Percentiles rank a stretch among this genome's conserved stretches.
Evolutionary conservation across 768 basidiomycete genomes (phyloP).

Genomic region (Tricholoma matsutake): DNA sequence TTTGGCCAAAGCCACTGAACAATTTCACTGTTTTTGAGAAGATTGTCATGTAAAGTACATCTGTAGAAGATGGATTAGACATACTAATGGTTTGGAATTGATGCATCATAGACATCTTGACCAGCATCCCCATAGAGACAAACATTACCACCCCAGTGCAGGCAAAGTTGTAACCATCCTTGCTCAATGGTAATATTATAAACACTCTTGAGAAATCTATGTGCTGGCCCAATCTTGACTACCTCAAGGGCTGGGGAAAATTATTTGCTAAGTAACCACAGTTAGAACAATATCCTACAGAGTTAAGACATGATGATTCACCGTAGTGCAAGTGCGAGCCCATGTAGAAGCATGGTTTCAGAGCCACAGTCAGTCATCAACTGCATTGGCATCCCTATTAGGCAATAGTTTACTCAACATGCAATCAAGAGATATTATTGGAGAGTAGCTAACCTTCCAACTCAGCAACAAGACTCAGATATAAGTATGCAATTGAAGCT

Average conservation of each 20-base stretch:
- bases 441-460: no score
- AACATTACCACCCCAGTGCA: constrained; percentile 29
- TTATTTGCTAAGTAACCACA: background rate
- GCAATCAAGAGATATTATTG: no score
- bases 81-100: background rate
- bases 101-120: background rate
- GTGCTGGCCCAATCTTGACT: background rate
- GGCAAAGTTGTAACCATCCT: constrained; percentile 24
- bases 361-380: no score
- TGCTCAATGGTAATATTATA: constrained; percentile 21
- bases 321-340: no score
- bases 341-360: no score
- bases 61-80: background rate
- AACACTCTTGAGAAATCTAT: background rate
- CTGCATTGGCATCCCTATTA: no score
- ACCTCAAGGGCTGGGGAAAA: background rate
- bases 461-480: constrained; percentile 17
- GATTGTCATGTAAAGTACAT: no score
- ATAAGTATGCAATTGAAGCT: constrained; percentile 25
- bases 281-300: no score
- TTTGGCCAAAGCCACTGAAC: constrained; percentile 29
- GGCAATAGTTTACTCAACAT: no score
- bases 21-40: constrained; percentile 23
- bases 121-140: constrained; percentile 20
- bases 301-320: no score